Base-by-base conservation (phyloP, 768 basidiomycete species). In the Rhodotorula babjevae region DNA sequence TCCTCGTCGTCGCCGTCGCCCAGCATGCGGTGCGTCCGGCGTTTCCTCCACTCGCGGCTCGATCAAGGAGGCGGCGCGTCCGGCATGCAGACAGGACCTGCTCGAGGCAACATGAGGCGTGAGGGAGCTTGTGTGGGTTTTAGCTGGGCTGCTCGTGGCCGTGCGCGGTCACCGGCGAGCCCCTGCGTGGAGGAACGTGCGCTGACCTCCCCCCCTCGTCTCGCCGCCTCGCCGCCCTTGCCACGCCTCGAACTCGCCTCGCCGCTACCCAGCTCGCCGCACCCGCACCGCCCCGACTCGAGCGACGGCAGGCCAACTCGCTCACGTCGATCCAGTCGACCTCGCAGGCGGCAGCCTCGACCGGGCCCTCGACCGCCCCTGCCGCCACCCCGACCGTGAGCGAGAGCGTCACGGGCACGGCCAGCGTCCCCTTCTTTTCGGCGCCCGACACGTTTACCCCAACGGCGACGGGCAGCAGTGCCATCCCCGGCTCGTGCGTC, bases 381-480 rank as follows among this genome's bases (percentile, higher is more conserved):
- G 4, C 23, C 23, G 57, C 57, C 21, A 23, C 57, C 21, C 57
- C 57, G 21, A 58, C 57, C 16, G 36, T 9, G 23, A 58, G 57
- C 23, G 57, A 18, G 10, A 40, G 19, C 33, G 33, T 36, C 5
- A 25, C 33, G 33, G 23, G 33, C 1, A 36, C 59, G 27, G 27
- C 23, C 8, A 60, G 59, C 42, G 67, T 69, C 2, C 68, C 69
- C 18, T 70, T 55, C 40, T 70, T 61, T 53, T 61, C 69, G 16
- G 60, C 64, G 21, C 64, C 69, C 27, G 64, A 70, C 60, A 65
- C 69, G 14, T 65, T 65, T 42, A 70, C 63, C 16, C 63, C 69
- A 3, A 47, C 69, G 31, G 69, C 69, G 0, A 33, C 69, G 3
- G 69, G 69, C 12, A 11, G 18, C 7, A 49, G 57, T 3, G n/a